Percentiles rank a stretch among this genome's conserved stretches.
phyloP scores from a whole-genome alignment of 495 filamentous ascomycete genomes.

The Neurospora cerealis region DNA sequence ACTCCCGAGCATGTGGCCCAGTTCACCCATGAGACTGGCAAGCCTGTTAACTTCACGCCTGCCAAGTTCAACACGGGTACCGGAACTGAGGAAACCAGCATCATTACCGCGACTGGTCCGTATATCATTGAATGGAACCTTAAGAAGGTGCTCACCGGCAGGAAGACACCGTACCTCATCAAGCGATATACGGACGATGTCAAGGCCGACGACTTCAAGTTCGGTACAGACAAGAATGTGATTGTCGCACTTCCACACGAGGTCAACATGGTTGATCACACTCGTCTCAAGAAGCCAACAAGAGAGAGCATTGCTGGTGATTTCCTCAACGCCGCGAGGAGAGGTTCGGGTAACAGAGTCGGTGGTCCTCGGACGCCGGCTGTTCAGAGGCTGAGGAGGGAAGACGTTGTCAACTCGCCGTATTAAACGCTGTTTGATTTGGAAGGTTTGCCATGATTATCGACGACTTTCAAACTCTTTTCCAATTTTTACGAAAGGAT shows the following conservation, averaged over 20 bases:
- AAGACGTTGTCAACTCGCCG: conserved; percentile 78
- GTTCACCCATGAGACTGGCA: conserved; percentile 89
- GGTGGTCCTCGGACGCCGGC: conserved; percentile 27
- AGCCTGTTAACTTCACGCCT: conserved; percentile 74
- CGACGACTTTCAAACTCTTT: not conserved
- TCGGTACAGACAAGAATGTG: conserved; percentile 91
- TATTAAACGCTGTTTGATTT: conserved; percentile 39
- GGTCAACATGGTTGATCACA: conserved; percentile 90
- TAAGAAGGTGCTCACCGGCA: conserved; percentile 69
- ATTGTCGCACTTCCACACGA: conserved; percentile 95
- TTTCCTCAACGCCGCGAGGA: conserved; percentile 38
- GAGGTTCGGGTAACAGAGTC: conserved; percentile 34
- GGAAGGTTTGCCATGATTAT: not conserved
- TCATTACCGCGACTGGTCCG: conserved; percentile 93
- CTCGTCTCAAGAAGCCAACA: conserved; percentile 76
- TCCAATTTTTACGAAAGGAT: not conserved
- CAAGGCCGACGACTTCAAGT: conserved; percentile 98
- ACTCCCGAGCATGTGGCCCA: conserved; percentile 88
- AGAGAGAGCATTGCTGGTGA: conserved; percentile 72
- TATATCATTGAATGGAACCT: conserved; percentile 97
- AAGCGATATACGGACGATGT: conserved; percentile 93
- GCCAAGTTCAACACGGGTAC: conserved; percentile 92
- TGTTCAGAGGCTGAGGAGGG: conserved; percentile 49
- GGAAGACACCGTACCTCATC: conserved; percentile 85
- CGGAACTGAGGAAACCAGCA: conserved; percentile 70